Evolutionary conservation across 106 monocot genomes (phyloP).

Genomic region (Dioscorea alata): DNA sequence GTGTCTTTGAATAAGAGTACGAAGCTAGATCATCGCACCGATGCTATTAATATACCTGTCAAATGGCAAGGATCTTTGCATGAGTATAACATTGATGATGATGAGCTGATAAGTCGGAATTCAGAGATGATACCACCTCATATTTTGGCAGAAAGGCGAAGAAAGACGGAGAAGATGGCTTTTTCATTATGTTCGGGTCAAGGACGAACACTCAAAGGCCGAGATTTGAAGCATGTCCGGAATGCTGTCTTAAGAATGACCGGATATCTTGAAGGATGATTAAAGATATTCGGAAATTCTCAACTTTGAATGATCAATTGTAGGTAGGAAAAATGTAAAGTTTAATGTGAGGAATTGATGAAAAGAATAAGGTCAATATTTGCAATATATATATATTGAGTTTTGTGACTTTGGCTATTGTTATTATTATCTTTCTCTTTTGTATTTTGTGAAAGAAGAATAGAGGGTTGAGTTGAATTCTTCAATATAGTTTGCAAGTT

Average conservation of each 20-base stretch:
- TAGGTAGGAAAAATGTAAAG: too few species aligned
- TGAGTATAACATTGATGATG: neutral
- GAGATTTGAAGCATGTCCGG: constrained; percentile 34
- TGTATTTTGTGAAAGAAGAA: neutral
- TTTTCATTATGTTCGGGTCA: constrained; percentile 35
- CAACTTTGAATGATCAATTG: neutral
- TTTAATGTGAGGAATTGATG: too few species aligned
- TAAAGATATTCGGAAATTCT: neutral
- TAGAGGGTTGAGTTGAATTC: neutral
- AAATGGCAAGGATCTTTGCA: neutral
- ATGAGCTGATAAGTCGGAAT: neutral
- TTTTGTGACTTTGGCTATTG: too few species aligned
- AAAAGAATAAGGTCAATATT: too few species aligned
- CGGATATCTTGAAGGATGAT: constrained; percentile 35
- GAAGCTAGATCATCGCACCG: neutral
- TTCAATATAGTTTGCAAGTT: neutral
- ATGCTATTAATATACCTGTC: neutral
- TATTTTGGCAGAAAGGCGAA: constrained; percentile 21
- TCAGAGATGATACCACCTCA: constrained; percentile 32
- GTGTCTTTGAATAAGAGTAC: neutral
- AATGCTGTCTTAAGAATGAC: constrained; percentile 44
- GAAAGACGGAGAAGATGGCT: constrained; percentile 8
- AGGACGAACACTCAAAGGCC: constrained; percentile 47
- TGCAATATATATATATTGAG: too few species aligned
- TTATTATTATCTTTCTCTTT: too few species aligned